Conservation (phyloP, 345 rosid species). For the Gossypium bickii region DNA sequence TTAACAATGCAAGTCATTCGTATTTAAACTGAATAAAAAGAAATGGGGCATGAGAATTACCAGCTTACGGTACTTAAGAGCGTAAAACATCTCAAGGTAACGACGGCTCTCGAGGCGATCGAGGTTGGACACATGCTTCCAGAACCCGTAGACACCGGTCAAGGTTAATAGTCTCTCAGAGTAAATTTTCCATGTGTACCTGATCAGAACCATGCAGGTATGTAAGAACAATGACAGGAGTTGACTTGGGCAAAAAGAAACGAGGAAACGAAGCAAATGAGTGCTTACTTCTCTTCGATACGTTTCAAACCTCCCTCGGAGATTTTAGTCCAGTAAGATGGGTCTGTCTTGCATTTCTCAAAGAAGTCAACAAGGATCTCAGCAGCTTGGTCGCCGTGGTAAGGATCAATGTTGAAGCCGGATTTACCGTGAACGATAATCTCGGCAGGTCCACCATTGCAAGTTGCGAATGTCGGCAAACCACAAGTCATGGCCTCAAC, state of each 20-base stretch:
- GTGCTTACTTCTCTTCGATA: constrained; percentile 71
- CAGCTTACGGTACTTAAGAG: constrained; percentile 75
- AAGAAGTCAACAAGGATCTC: constrained; percentile 71
- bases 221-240: neutral
- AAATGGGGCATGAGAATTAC: constrained; percentile 26
- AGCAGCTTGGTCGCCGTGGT: constrained; percentile 82
- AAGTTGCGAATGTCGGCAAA: constrained; percentile 69
- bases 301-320: constrained; percentile 74
- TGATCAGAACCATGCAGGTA: constrained; percentile 16
- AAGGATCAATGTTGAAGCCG: constrained; percentile 85
- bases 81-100: constrained; percentile 89
- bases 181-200: constrained; percentile 90
- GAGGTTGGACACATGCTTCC: constrained; percentile 94
- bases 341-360: constrained; percentile 57
- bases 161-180: constrained; percentile 79
- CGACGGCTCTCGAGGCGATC: constrained; percentile 81
- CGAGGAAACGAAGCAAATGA: neutral
- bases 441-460: constrained; percentile 97
- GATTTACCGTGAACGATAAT: constrained; percentile 83
- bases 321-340: constrained; percentile 65
- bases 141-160: constrained; percentile 89
- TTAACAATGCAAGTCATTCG: neutral
- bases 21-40: neutral
- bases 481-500: constrained; percentile 79
- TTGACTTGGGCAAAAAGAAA: neutral